Base-by-base conservation (phyloP, 192 early-diverging fungal species). In the Coemansia sp. region DNA sequence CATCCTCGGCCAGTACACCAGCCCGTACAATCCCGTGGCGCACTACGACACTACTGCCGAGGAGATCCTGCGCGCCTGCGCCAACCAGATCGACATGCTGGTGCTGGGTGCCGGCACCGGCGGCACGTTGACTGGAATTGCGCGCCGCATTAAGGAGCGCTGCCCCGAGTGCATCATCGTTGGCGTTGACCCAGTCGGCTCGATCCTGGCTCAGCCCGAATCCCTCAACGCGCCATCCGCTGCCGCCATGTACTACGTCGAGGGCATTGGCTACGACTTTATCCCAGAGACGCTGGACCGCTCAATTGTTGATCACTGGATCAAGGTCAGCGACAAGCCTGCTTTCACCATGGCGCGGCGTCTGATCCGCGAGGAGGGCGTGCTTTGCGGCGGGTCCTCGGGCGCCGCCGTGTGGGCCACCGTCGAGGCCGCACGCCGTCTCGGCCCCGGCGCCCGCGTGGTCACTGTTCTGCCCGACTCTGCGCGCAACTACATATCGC, bases 211-310 rank as follows among this genome's bases (percentile, higher is more conserved):
- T 19, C 81, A 84, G 42, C 93, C 93, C 30, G 91, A 92, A 30
- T 60, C 72, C 15, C 83, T 96, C 46, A 96, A 96, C 34, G 34
- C 62, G 60, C 17, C 66, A 66, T 3, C 79, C 82, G 40, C 82
- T 83, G 15, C 34, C 3, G 81, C 83, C 49, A 61, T 78, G 37
- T 95, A 97, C 84, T 86, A 92, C 83, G 93, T 98, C 45, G 97
- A 99, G 82, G 97, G 97, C 59, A 98, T 99, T 51, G 95, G 97
- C 38, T 98, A 99, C 71, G 97, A 99, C 80, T 99, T 99, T 77
- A 85, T 99, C 64, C 97, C 97, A 24, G 84, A 95, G 59, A 91
- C 91, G 44, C 78, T 97, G 53, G 87, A 96, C 69, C 85, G 92
- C 39, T 60, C 65, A 46, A 78, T 90, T 48, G 85, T 99, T 37